These are phyloP conservation scores for Rosellinia necatrix DNA, from an alignment of 2,329 filamentous ascomycete genomes.

Conservation along the genomic window DNA sequence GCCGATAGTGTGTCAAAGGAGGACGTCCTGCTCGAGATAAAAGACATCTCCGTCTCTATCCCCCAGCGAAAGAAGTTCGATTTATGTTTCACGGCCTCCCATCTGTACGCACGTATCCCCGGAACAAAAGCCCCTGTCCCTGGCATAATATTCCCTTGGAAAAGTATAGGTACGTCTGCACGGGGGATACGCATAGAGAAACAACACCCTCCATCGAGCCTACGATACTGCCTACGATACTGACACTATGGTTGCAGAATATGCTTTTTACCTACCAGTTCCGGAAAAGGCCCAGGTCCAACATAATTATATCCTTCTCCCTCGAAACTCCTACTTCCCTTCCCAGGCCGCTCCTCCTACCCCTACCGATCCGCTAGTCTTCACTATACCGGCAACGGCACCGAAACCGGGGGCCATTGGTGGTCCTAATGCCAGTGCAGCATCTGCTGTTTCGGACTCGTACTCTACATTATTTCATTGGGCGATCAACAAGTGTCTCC, in stretches of 20 bases:
- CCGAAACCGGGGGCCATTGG: conserved; percentile 64
- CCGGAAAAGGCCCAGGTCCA: conserved; percentile 69
- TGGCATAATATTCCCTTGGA: conserved; percentile 63
- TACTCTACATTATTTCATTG: conserved; percentile 65
- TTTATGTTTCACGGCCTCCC: conserved; percentile 63
- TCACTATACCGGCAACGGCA: conserved; percentile 63
- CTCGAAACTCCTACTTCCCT: conserved; percentile 57
- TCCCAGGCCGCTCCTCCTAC: conserved; percentile 49
- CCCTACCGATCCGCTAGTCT: conserved; percentile 63
- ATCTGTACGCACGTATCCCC: conserved; percentile 61
- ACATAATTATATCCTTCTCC: conserved; percentile 69
- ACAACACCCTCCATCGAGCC: no score
- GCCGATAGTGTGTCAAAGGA: conserved; percentile 53
- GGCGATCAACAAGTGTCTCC: conserved; percentile 59
- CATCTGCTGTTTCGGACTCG: conserved; percentile 60
- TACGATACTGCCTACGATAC: background rate
- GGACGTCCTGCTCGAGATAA: conserved; percentile 61
- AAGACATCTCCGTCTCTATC: conserved; percentile 69
- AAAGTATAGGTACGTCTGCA: conserved; percentile 59
- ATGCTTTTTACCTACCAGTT: conserved; percentile 66
- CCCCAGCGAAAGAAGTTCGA: conserved; percentile 72
- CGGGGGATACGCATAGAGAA: background rate
- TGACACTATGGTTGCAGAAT: conserved; percentile 49
- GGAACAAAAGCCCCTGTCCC: conserved; percentile 57
- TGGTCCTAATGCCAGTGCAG: conserved; percentile 55